Base-by-base conservation (phyloP, 352 stramenopile species). In the Phytopythium oedochilum region DNA sequence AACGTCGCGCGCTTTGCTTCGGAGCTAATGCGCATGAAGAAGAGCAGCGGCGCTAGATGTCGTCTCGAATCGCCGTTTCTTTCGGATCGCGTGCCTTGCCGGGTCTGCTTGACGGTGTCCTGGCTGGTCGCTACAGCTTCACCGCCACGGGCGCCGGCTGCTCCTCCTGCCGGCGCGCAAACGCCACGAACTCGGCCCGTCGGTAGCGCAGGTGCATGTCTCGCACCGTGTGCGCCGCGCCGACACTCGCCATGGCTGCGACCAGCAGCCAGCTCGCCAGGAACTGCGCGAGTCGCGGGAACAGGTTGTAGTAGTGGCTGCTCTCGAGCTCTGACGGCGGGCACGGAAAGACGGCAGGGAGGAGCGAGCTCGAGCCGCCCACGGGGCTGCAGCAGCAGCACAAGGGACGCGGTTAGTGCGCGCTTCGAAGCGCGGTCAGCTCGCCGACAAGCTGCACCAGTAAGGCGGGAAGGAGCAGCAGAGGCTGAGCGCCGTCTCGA, bases 401-500 rank as follows among this genome's bases (percentile, higher is more conserved):
- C n/a, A n/a, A n/a, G n/a, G n/a, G n/a, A n/a, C n/a, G n/a, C n/a
- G n/a, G n/a, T n/a, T n/a, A n/a, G n/a, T n/a, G n/a, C n/a, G n/a
- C n/a, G n/a, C n/a, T n/a, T n/a, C n/a, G n/a, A n/a, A n/a, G n/a
- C n/a, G n/a, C n/a, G n/a, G n/a, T n/a, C n/a, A n/a, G n/a, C n/a
- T n/a, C n/a, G n/a, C n/a, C n/a, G n/a, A n/a, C n/a, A n/a, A n/a
- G n/a, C 17, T 5, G 5, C 59, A 90, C 80, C 80, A 90, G 32
- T 81, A 51, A 0, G 23, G n/a, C 12, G 77, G 73, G 42, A 68
- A 74, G 1, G 71, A 66, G 59, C 80, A 88, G 61, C 80, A 90
- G 3, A 73, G 54, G 47, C 80, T 87, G 38, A 71, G 47, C 5
- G 61, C 69, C 18, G 71, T 36, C 32, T 86, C 66, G 47, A 79